phyloP scores from a whole-genome alignment of 495 filamentous ascomycete species.

The Tetracladium marchalianum region DNA sequence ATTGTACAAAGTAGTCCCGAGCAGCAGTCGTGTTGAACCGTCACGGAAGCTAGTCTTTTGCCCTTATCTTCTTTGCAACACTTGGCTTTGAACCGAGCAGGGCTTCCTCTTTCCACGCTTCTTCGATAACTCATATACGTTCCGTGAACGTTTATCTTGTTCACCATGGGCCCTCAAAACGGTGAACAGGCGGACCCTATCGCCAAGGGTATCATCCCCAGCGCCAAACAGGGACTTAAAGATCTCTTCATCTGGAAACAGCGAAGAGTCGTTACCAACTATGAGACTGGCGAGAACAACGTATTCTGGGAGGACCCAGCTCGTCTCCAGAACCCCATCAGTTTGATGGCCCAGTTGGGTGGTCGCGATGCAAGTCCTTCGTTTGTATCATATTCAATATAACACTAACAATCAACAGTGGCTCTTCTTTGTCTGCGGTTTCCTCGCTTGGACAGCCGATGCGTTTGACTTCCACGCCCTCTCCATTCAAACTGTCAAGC shows the following conservation, averaged over 20 bases:
- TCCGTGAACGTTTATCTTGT: no score
- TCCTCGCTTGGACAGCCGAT: slow-evolving; percentile 57
- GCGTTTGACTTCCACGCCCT: slow-evolving; percentile 73
- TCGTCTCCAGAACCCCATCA: slow-evolving; percentile 51
- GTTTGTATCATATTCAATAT: neutral
- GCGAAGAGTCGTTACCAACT: slow-evolving; percentile 49
- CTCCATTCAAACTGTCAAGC: slow-evolving; percentile 58
- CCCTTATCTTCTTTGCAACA: no score
- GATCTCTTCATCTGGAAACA: slow-evolving; percentile 63
- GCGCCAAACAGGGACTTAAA: slow-evolving; percentile 46
- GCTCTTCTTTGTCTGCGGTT: slow-evolving; percentile 55
- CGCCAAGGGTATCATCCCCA: slow-evolving; percentile 46
- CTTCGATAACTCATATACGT: no score
- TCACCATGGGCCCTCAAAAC: neutral
- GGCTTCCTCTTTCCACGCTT: no score
- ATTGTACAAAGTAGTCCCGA: no score
- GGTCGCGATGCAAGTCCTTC: slow-evolving; percentile 12
- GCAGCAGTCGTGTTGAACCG: no score
- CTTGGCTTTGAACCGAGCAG: no score
- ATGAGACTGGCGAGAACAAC: slow-evolving; percentile 38
- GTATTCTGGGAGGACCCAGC: slow-evolving; percentile 52
- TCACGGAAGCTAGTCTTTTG: no score
- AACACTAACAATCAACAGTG: slow-evolving; percentile 28
- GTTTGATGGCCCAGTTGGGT: slow-evolving; percentile 44
- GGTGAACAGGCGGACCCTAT: slow-evolving; percentile 48